Evolutionary conservation across 495 filamentous ascomycete species (phyloP), one percentile per base, ranked within the genome.

Genomic region (Talaromyces stipitatus): DNA sequence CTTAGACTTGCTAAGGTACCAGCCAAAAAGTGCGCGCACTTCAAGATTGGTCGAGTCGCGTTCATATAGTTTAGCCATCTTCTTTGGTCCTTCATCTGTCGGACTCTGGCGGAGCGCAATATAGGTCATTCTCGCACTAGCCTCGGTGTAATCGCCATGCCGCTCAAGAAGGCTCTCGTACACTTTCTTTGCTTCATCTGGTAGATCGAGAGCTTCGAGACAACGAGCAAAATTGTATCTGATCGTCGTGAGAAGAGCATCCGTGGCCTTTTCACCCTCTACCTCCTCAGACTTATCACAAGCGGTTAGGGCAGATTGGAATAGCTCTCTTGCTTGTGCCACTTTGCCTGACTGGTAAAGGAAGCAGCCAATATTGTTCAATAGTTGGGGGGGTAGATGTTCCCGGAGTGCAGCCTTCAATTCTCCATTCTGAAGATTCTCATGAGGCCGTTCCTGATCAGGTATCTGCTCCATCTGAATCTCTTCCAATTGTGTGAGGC

Each of bases 281-380:
- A 80, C 81, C 57, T 88, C 84, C 16, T 84, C 68, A 43, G 86
- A 84, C 58, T 85, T 83, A 18, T 91, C 82, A 65, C 92, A 95
- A n/a, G 90, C 85, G 58, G 85, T 88, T 28, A 97, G 75, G 0
- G 91, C 94, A 1, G 85, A 81, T 67, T 98, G 88, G 68, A 97
- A 97, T 66, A 92, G 78, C 45, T 89, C 83, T 57, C 87, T 85
- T n/a, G 95, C 92, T 48, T 81, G 74, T 20, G 85, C 82, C 59
- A 88, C 85, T 62, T 89, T 91, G 62, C 95, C 95, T 0, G 81
- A 76, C 62, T 95, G 90, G 61, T 88, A 97, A 59, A 95, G 81
- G 74, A 97, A 96, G 67, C 90, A 94, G 2, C 90, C 94, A 68
- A 98, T 95, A 64, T 98, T 97, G 76, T 96, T 97, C 41, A 97